Base-by-base conservation (phyloP, 805 yeast species). In the Candida easanensis region DNA sequence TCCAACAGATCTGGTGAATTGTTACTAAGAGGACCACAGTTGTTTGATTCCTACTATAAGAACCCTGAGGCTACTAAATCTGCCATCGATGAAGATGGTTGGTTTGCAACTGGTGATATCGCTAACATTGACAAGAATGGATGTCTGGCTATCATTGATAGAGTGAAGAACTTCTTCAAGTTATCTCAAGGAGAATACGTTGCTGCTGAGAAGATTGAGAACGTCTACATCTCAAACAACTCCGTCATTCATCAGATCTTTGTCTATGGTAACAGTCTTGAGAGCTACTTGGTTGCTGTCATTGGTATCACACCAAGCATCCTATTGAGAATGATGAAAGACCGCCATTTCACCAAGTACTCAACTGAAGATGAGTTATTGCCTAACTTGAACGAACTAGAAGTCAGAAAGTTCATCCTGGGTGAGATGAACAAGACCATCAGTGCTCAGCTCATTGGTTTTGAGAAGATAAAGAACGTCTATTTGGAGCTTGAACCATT, bases 101-200 rank as follows among this genome's bases (percentile, higher is more conserved):
- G 85, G 84, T 81, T 79, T 56, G 63, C 73, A 26, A 80, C 86
- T 2, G 87, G 88, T 39, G 90, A 83, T 59, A 73, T 83, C 52
- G 87, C 78, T 1, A 62, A 60, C 44, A 61, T 83, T 39, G 77
- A 75, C 44, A 44, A 49, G 1, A 62, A 65, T 6, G 87, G 89
- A 11, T 70, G 82, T 36, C 58, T 85, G 19, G 68, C 63, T 38
- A 79, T 84, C 45, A 72, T 84, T 52, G 93, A 85, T 56, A 71
- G 93, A 48, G 88, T 84, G 30, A 84, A 84, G 68, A 85, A 84
- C 64, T 84, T 84, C 65, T 84, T 84, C 71, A 84, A 84, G 51
- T 59, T 78, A 41, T 68, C 81, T 3, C 83, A 78, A 57, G 83
- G 83, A 37, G 82, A 78, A 63, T 84, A 84, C 61, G 76, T 84